Percentiles rank a stretch among this genome's conserved stretches.
Evolutionary conservation across 2,329 filamentous ascomycete species (phyloP).

Genomic region (Zasmidium citrigriseum): DNA sequence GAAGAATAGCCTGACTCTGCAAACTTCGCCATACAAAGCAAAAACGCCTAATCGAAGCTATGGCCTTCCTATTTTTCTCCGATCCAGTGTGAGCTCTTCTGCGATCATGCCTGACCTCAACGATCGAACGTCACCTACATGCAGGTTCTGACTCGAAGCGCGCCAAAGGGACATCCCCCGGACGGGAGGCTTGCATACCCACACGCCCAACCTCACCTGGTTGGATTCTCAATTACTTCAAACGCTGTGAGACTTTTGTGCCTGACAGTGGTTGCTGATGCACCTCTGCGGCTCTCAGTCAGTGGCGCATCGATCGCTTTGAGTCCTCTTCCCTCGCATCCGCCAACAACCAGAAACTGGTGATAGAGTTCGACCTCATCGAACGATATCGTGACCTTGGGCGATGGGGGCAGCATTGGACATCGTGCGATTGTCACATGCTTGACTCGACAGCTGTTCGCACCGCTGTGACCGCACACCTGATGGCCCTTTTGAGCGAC

Average conservation of each 20-base stretch:
- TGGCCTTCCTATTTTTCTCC: not conserved
- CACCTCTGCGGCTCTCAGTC: conserved; percentile 12
- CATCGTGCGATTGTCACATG: not conserved
- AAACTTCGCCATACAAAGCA: conserved; percentile 15
- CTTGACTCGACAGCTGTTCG: not conserved
- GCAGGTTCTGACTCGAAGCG: conserved; percentile 7
- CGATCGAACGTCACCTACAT: conserved; percentile 1
- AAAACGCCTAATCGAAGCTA: not conserved
- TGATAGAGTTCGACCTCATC: conserved; percentile 1
- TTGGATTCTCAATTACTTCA: conserved; percentile 9
- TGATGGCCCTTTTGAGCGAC: not conserved
- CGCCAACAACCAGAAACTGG: not conserved
- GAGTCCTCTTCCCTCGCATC: not conserved
- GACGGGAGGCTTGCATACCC: conserved; percentile 14
- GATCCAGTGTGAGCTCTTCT: conserved; percentile 1
- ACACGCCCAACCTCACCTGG: conserved; percentile 1
- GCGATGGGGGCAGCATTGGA: not conserved
- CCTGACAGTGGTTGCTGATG: conserved; percentile 18
- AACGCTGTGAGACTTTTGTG: conserved; percentile 11
- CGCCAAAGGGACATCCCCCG: conserved; percentile 10
- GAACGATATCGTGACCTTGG: conserved; percentile 1
- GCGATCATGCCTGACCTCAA: not conserved
- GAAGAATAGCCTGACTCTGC: conserved; percentile 15
- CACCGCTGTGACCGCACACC: not conserved
- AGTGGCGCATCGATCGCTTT: conserved; percentile 12